These are phyloP conservation scores for Fusarium sp. DNA, from an alignment of 2,329 filamentous ascomycete species.

Conservation along the genomic window DNA sequence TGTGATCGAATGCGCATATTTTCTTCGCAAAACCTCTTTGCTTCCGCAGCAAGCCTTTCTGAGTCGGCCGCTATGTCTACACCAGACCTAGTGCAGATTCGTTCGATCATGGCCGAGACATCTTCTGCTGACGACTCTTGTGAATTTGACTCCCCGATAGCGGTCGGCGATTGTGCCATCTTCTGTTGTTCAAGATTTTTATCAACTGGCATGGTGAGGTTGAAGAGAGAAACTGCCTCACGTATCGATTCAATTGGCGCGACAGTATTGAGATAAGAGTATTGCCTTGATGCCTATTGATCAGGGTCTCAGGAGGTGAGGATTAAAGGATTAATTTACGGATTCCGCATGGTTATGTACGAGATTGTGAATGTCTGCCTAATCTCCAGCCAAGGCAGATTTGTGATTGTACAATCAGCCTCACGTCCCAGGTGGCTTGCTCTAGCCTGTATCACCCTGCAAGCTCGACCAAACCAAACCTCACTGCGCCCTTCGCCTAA, in stretches of 20 bases:
- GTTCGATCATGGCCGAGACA: neutral
- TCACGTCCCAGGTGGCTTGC: neutral
- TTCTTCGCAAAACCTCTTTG: conserved; percentile 6
- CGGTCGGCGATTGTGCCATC: too few relatives aligned
- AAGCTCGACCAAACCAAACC: neutral
- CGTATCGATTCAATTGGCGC: neutral
- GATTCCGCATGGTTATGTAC: neutral
- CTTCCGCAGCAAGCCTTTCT: neutral
- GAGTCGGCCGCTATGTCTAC: conserved; percentile 3
- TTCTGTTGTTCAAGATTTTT: neutral
- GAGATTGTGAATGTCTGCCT: conserved; percentile 1
- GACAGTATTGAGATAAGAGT: neutral
- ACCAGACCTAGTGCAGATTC: neutral
- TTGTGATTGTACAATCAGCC: neutral
- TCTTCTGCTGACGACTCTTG: neutral
- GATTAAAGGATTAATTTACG: too few relatives aligned
- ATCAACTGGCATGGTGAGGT: neutral
- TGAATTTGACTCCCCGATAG: neutral
- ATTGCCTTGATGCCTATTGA: too few relatives aligned
- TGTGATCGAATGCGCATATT: neutral
- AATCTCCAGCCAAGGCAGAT: conserved; percentile 21
- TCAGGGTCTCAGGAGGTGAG: too few relatives aligned
- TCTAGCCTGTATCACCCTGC: neutral
- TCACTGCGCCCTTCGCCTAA: neutral
- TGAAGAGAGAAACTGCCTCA: too few relatives aligned